Conservation (phyloP, 352 stramenopile genomes). For the Globisporangium emineosum region DNA sequence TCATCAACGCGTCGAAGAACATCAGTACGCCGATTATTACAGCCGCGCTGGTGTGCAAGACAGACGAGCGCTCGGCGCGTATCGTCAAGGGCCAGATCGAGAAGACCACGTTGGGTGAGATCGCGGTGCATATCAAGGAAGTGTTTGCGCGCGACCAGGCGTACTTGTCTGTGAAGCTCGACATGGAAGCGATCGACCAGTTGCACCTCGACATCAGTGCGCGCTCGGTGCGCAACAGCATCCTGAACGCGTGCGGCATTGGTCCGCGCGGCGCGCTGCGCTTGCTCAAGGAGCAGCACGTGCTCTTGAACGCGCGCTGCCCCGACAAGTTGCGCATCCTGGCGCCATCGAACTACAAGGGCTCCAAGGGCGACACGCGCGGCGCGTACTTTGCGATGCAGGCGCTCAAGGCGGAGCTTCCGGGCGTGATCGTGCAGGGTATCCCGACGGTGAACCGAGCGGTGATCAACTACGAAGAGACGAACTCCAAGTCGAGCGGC, state of each 20-base stretch:
- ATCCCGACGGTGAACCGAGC: slow-evolving; percentile 97
- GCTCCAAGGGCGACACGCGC: slow-evolving; percentile 66
- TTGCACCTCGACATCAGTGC: slow-evolving; percentile 96
- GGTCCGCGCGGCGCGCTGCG: slow-evolving; percentile 64
- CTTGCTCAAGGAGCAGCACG: slow-evolving; percentile 83
- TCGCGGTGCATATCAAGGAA: slow-evolving; percentile 97
- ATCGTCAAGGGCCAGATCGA: slow-evolving; percentile 99
- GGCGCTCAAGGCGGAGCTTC: slow-evolving; percentile 93
- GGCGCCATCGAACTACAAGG: slow-evolving; percentile 84
- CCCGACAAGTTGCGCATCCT: slow-evolving; percentile 84
- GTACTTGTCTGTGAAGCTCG: slow-evolving; percentile 97
- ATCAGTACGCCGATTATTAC: slow-evolving; percentile 99
- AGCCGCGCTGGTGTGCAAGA: slow-evolving; percentile 93
- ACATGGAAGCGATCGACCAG: slow-evolving; percentile 95
- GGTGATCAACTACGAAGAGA: slow-evolving; percentile 98
- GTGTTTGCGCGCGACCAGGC: slow-evolving; percentile 93
- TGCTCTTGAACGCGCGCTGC: slow-evolving; percentile 78
- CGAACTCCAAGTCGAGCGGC: slow-evolving; percentile 42
- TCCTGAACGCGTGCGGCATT: slow-evolving; percentile 85
- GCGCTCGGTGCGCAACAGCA: slow-evolving; percentile 87
- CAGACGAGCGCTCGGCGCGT: slow-evolving; percentile 95
- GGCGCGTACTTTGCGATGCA: slow-evolving; percentile 94
- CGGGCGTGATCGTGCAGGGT: slow-evolving; percentile 97
- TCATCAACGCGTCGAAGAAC: slow-evolving; percentile 95
- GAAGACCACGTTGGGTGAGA: slow-evolving; percentile 97